Conservation (phyloP, 805 yeast genomes). For the Wickerhamiella nectarea region DNA sequence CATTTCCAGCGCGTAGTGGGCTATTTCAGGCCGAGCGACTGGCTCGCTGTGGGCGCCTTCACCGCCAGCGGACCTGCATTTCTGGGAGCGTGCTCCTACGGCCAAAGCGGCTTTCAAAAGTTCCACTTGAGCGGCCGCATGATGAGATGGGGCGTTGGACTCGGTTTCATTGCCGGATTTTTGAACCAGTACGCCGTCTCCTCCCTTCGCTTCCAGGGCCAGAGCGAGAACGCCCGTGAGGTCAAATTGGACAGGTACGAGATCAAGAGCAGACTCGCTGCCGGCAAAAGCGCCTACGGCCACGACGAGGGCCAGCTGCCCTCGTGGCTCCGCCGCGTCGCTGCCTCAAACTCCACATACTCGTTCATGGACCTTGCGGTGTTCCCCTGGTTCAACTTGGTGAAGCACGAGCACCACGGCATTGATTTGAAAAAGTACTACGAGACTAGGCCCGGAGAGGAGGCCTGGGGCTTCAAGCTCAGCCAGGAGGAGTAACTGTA, state of each 20-base stretch:
- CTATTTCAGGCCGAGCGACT: slow-evolving; percentile 59
- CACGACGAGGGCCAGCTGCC: slow-evolving; percentile 39
- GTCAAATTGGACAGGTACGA: slow-evolving; percentile 61
- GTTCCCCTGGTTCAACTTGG: slow-evolving; percentile 74
- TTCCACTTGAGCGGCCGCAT: slow-evolving; percentile 40
- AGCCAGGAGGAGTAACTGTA: slow-evolving; percentile 9
- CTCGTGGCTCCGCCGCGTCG: slow-evolving; percentile 57
- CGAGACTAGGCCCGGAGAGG: slow-evolving; percentile 39
- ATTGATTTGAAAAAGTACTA: slow-evolving; percentile 48
- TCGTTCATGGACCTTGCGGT: slow-evolving; percentile 46
- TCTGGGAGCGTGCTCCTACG: slow-evolving; percentile 32
- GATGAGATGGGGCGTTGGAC: slow-evolving; percentile 46
- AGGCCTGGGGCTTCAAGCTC: slow-evolving; percentile 38
- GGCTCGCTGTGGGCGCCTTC: slow-evolving; percentile 35
- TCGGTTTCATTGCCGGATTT: slow-evolving; percentile 67
- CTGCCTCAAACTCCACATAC: slow-evolving; percentile 65
- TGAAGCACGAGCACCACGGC: slow-evolving; percentile 71
- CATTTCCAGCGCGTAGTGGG: slow-evolving; percentile 56
- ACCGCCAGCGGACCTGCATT: slow-evolving; percentile 39
- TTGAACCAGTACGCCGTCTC: slow-evolving; percentile 53
- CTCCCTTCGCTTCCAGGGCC: slow-evolving; percentile 63
- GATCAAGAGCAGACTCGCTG: slow-evolving; percentile 48
- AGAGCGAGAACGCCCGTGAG: slow-evolving; percentile 57
- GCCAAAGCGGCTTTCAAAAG: slow-evolving; percentile 37
- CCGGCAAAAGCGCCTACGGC: slow-evolving; percentile 57